Percentiles rank a stretch among this genome's conserved stretches.
These are phyloP conservation scores for Eutrema yunnanense DNA, from an alignment of 345 rosid genomes.

Conservation along the genomic window DNA sequence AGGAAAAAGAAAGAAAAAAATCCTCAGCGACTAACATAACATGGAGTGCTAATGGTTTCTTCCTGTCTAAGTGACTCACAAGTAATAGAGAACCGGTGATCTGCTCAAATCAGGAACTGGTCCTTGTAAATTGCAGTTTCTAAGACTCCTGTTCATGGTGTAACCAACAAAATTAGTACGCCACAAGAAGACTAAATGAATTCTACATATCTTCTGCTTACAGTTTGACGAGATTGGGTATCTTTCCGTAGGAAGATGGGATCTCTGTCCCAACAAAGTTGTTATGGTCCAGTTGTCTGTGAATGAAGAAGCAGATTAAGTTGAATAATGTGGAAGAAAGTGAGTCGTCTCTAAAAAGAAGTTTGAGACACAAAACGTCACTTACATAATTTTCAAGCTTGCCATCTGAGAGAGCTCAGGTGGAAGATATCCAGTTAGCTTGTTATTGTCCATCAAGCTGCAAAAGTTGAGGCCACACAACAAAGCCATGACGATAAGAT, in stretches of 20 bases:
- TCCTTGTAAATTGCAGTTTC: constrained; percentile 49
- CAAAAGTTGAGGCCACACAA: not conserved
- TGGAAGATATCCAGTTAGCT: constrained; percentile 42
- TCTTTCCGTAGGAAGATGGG: constrained; percentile 36
- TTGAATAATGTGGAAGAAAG: not conserved
- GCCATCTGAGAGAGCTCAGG: constrained; percentile 36
- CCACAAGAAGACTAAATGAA: too few relatives aligned
- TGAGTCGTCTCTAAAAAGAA: not conserved
- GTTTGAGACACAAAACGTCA: not conserved
- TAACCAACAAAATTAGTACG: not conserved
- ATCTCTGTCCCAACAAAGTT: constrained; percentile 36
- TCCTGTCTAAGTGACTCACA: constrained; percentile 30
- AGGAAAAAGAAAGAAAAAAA: not conserved
- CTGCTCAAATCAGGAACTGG: constrained; percentile 46
- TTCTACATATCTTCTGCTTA: not conserved
- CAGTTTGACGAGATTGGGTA: constrained; percentile 37
- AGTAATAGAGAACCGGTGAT: constrained; percentile 27
- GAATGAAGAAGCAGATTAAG: constrained; percentile 5
- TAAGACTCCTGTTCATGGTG: constrained; percentile 41
- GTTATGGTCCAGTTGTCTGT: constrained; percentile 44
- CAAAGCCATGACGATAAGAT: not conserved
- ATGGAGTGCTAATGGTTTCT: not conserved
- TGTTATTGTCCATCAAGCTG: constrained; percentile 47
- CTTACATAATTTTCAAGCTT: constrained; percentile 36
- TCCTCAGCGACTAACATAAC: not conserved